These are phyloP conservation scores for Pythium phragmiticola DNA, from an alignment of 352 stramenopile species.

Conservation along the genomic window DNA sequence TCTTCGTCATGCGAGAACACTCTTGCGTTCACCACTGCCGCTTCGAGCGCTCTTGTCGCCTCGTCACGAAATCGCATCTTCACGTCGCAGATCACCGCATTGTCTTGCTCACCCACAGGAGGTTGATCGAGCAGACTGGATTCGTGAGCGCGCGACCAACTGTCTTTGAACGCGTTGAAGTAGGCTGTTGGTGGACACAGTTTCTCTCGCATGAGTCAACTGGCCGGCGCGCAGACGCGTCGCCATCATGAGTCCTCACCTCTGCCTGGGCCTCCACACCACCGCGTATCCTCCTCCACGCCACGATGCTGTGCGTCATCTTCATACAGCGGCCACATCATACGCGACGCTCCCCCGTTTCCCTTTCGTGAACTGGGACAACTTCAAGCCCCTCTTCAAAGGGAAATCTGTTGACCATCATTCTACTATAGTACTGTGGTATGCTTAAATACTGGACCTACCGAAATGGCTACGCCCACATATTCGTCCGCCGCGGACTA, in stretches of 20 bases:
- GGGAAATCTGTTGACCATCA: conserved; percentile 19
- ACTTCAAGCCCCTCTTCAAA: conserved; percentile 14
- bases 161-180: conserved; percentile 6
- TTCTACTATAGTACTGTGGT: conserved; percentile 15
- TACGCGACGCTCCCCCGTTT: background rate
- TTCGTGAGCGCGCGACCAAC: background rate
- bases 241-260: conserved; percentile 1
- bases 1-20: background rate
- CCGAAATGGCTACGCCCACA: conserved; percentile 10
- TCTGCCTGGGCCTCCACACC: background rate
- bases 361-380: conserved; percentile 5
- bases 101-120: background rate
- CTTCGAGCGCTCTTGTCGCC: background rate
- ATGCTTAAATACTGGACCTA: conserved; percentile 9
- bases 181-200: conserved; percentile 8
- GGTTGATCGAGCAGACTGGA: background rate
- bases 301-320: background rate
- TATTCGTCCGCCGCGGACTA: conserved; percentile 12
- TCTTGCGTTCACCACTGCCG: background rate
- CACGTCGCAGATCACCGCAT: background rate
- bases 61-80: background rate
- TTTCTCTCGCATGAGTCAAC: background rate
- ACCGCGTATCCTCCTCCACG: background rate
- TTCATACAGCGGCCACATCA: conserved; percentile 25
- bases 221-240: background rate